phyloP scores from a whole-genome alignment of 2,329 filamentous ascomycete genomes.

The Epichloe amarillans region DNA sequence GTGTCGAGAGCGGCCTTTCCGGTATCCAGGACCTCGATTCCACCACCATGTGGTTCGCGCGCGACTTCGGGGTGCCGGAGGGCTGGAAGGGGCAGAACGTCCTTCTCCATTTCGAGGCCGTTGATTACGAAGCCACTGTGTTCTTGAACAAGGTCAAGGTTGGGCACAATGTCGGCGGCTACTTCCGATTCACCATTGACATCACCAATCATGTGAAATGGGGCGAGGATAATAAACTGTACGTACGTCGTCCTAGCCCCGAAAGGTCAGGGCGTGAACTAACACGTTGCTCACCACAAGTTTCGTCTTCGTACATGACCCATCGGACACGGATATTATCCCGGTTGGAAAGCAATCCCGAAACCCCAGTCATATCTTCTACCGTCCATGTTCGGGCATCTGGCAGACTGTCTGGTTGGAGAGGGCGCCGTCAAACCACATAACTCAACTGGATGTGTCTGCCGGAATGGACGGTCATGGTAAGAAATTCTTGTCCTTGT shows the following conservation, averaged over 20 bases:
- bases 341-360: slow-evolving; percentile 54
- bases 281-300: slow-evolving; percentile 17
- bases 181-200: slow-evolving; percentile 48
- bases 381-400: slow-evolving; percentile 59
- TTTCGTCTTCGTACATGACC: slow-evolving; percentile 53
- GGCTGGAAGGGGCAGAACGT: slow-evolving; percentile 31
- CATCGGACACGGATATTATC: slow-evolving; percentile 48
- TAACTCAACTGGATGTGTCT: slow-evolving; percentile 44
- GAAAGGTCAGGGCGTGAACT: neutral
- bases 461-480: slow-evolving; percentile 42
- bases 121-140: slow-evolving; percentile 43
- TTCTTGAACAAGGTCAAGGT: slow-evolving; percentile 43
- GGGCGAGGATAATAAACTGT: slow-evolving; percentile 41
- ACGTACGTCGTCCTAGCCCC: slow-evolving; percentile 20
- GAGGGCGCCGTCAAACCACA: slow-evolving; percentile 41
- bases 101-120: slow-evolving; percentile 43
- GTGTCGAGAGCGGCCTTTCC: slow-evolving; percentile 33
- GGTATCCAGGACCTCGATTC: slow-evolving; percentile 30
- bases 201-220: slow-evolving; percentile 31
- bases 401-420: slow-evolving; percentile 66
- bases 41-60: slow-evolving; percentile 36
- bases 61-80: slow-evolving; percentile 34
- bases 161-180: slow-evolving; percentile 44
- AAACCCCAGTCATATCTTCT: slow-evolving; percentile 50
- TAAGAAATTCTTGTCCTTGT: slow-evolving; percentile 14